These are phyloP conservation scores for Magnolia sinica DNA, from an alignment of 164 flowering plant genomes.

Conservation along the genomic window DNA sequence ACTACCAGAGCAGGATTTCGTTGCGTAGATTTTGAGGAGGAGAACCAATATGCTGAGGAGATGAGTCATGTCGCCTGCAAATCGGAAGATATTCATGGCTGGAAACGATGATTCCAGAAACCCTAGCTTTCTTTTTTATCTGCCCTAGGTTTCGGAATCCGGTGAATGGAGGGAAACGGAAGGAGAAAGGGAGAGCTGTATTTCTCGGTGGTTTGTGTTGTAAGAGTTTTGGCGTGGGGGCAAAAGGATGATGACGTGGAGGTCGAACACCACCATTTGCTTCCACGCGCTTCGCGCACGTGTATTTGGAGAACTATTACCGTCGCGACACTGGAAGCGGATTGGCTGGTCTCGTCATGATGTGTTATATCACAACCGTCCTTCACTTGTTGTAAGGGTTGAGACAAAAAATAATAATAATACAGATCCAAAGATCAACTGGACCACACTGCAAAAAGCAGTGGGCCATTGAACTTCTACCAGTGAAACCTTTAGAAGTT, in stretches of 20 bases:
- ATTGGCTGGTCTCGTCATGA: too few species aligned
- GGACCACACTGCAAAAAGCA: too few species aligned
- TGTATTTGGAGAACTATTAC: too few species aligned
- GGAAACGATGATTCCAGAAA: not conserved
- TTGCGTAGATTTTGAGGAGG: constrained; percentile 88
- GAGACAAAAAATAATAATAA: too few species aligned
- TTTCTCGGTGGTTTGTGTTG: not conserved
- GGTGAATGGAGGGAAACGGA: not conserved
- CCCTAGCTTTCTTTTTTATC: not conserved
- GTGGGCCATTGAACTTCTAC: too few species aligned
- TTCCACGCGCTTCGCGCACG: too few species aligned
- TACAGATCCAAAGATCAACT: too few species aligned
- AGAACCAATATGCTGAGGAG: constrained; percentile 67
- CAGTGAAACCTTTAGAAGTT: too few species aligned
- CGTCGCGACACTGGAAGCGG: too few species aligned
- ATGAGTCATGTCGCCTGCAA: constrained; percentile 88
- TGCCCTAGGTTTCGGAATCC: not conserved
- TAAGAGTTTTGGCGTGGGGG: not conserved
- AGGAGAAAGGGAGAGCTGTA: not conserved
- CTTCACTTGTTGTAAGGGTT: too few species aligned
- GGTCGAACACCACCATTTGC: too few species aligned
- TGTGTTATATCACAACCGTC: too few species aligned
- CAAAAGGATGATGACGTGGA: not conserved
- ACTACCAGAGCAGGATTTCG: constrained; percentile 84
- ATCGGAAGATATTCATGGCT: constrained; percentile 78